phyloP scores from a whole-genome alignment of 1,139 yeast species.

The Kodamaea sp. region DNA sequence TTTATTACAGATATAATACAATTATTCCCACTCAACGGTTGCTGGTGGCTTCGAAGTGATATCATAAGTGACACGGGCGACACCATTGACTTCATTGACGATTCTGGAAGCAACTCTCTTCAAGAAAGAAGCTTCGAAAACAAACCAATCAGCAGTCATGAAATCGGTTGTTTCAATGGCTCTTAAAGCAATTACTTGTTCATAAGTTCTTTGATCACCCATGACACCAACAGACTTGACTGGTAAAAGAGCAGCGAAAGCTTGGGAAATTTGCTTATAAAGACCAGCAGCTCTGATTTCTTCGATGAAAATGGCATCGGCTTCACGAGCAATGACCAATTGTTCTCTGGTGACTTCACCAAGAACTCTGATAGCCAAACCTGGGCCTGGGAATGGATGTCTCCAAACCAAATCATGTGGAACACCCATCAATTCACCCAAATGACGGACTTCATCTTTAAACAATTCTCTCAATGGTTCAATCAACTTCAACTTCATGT shows the following conservation, averaged over 20 bases:
- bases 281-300: conserved; percentile 93
- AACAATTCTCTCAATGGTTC: conserved; percentile 98
- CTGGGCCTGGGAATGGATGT: conserved; percentile 99
- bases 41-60: conserved; percentile 99
- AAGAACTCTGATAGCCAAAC: conserved; percentile 94
- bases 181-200: conserved; percentile 97
- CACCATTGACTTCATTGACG: conserved; percentile 97
- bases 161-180: conserved; percentile 97
- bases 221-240: conserved; percentile 98
- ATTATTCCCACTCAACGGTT: conserved; percentile 97
- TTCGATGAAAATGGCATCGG: conserved; percentile 91
- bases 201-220: conserved; percentile 99
- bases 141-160: conserved; percentile 99
- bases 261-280: conserved; percentile 91
- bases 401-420: conserved; percentile 98
- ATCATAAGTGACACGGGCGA: conserved; percentile 97
- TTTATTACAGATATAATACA: neutral
- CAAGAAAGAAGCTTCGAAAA: conserved; percentile 87
- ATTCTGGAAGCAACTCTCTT: conserved; percentile 93
- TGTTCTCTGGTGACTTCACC: conserved; percentile 95
- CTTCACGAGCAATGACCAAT: conserved; percentile 95
- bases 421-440: conserved; percentile 92
- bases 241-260: conserved; percentile 94
- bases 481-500: conserved; percentile 96
- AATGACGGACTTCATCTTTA: conserved; percentile 96